Conservation (phyloP, 108 stramenopile genomes). For the Skeletonema menzelii region DNA sequence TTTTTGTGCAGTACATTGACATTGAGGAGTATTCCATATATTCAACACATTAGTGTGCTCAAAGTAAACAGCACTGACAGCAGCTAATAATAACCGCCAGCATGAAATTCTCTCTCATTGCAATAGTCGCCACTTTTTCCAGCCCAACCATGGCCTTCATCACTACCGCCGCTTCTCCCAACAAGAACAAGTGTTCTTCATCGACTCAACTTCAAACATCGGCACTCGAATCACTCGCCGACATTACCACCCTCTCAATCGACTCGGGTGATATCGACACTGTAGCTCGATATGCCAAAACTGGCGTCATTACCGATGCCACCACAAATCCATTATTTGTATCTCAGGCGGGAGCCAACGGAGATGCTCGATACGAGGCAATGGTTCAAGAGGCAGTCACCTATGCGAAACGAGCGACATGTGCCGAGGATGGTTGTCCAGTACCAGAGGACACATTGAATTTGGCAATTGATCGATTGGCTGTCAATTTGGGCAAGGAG, state of each 20-base stretch:
- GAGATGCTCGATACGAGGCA: constrained; percentile 74
- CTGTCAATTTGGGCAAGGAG: constrained; percentile 93
- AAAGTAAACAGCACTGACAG: background rate
- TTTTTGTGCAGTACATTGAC: too few species aligned
- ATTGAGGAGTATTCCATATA: too few species aligned
- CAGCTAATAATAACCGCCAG: background rate
- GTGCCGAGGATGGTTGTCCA: constrained; percentile 59
- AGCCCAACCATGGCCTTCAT: background rate
- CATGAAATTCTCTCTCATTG: constrained; percentile 29
- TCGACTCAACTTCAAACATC: constrained; percentile 17
- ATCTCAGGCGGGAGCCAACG: constrained; percentile 75
- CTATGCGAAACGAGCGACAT: constrained; percentile 68
- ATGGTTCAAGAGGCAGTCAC: constrained; percentile 78
- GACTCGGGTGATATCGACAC: constrained; percentile 86
- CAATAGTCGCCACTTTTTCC: background rate
- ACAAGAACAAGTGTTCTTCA: background rate
- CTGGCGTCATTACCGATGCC: constrained; percentile 87
- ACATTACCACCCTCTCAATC: constrained; percentile 83
- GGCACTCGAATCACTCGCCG: constrained; percentile 72
- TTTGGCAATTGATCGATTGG: constrained; percentile 91
- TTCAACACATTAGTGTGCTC: background rate
- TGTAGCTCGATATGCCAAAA: constrained; percentile 63
- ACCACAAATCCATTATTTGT: constrained; percentile 95
- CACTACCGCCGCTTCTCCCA: background rate
- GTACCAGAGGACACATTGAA: constrained; percentile 47